Percentiles rank a stretch among this genome's conserved stretches.
phyloP scores from a whole-genome alignment of 345 rosid species.

The Geranium brycei region DNA sequence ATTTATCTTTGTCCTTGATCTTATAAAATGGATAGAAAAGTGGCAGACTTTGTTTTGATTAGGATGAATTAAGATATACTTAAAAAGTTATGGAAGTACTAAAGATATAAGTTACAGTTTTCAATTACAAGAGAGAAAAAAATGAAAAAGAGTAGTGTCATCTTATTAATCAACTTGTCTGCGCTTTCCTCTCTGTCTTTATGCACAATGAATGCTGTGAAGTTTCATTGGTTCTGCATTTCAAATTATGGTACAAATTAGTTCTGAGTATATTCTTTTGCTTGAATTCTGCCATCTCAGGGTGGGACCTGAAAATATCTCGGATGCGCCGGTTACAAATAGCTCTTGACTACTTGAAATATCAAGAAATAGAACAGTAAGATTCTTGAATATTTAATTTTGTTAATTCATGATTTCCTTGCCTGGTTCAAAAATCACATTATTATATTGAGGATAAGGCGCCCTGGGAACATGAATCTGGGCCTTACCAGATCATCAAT shows the following conservation, averaged over 20 bases:
- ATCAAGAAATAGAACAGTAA: constrained; percentile 80
- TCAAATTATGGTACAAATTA: neutral
- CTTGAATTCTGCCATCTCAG: constrained; percentile 33
- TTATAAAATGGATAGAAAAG: too few species aligned
- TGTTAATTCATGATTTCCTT: neutral
- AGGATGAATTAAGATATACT: too few species aligned
- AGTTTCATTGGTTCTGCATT: neutral
- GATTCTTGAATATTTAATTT: constrained; percentile 11
- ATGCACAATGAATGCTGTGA: neutral
- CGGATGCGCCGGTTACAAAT: constrained; percentile 70
- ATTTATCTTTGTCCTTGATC: too few species aligned
- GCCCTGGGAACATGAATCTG: neutral
- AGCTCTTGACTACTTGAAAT: constrained; percentile 72
- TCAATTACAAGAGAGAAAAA: too few species aligned
- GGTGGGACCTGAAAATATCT: constrained; percentile 74
- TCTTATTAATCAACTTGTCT: neutral
- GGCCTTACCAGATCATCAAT: too few species aligned
- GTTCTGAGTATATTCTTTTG: constrained; percentile 4
- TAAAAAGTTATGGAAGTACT: too few species aligned
- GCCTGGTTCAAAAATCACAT: neutral
- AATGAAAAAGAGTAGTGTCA: too few species aligned
- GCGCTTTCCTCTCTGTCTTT: neutral
- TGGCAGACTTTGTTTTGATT: too few species aligned
- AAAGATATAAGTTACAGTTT: too few species aligned
- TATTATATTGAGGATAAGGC: neutral